Percentiles rank a stretch among this genome's conserved stretches.
phyloP scores from a whole-genome alignment of 345 rosid species.

The Moricandia moricandioides region DNA sequence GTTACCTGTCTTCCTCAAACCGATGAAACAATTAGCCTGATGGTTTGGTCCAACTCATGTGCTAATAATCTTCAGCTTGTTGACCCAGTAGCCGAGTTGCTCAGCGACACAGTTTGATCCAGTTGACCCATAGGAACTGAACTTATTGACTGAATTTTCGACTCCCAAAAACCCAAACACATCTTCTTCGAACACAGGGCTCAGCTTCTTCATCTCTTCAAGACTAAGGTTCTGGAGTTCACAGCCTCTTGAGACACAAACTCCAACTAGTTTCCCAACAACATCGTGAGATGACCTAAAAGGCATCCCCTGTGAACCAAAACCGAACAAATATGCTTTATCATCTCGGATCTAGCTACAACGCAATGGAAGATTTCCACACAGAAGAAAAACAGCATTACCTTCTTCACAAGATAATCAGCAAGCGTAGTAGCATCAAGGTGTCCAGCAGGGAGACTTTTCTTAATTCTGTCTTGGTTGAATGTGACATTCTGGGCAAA shows the following conservation, averaged over 20 bases:
- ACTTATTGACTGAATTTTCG: constrained; percentile 75
- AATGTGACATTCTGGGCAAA: constrained; percentile 87
- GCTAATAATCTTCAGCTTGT: constrained; percentile 43
- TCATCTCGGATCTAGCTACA: not conserved
- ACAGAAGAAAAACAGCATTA: not conserved
- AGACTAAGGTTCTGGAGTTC: constrained; percentile 71
- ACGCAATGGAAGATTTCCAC: not conserved
- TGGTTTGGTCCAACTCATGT: constrained; percentile 7
- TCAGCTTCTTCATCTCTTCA: constrained; percentile 63
- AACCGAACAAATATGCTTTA: not conserved
- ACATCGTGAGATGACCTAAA: constrained; percentile 94
- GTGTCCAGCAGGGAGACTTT: constrained; percentile 82
- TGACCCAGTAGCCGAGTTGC: constrained; percentile 66
- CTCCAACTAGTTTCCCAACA: constrained; percentile 82
- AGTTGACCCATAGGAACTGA: constrained; percentile 75
- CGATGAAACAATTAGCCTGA: constrained; percentile 1
- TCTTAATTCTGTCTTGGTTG: constrained; percentile 60
- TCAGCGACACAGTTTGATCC: constrained; percentile 63
- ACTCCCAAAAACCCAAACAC: constrained; percentile 75
- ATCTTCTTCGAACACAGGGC: constrained; percentile 64
- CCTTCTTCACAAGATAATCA: constrained; percentile 93
- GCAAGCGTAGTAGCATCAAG: constrained; percentile 98
- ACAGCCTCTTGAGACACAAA: constrained; percentile 68
- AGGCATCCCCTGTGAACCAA: constrained; percentile 64
- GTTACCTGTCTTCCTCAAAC: not conserved